Evolutionary conservation across 1,139 yeast genomes (phyloP).

Genomic region (Hyphopichia fennica): DNA sequence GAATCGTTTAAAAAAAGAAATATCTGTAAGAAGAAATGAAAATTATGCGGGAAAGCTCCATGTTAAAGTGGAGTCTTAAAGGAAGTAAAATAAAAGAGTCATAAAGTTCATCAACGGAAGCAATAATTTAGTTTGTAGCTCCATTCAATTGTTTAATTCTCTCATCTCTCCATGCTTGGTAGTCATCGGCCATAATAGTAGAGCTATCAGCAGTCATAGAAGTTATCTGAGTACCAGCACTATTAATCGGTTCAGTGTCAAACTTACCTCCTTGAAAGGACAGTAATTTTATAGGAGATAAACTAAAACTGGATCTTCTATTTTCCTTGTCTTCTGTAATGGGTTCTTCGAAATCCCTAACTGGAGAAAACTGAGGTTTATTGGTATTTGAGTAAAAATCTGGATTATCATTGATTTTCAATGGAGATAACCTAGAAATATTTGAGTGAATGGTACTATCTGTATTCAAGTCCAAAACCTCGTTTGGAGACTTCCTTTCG

Average conservation of each 20-base stretch:
- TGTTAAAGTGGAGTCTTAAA: no score
- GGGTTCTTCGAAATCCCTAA: slow-evolving; percentile 7
- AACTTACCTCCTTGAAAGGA: slow-evolving; percentile 6
- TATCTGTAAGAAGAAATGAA: no score
- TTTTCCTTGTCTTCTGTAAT: slow-evolving; percentile 11
- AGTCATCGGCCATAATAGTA: slow-evolving; percentile 43
- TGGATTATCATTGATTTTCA: slow-evolving; percentile 12
- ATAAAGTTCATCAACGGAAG: no score
- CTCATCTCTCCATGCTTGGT: slow-evolving; percentile 43
- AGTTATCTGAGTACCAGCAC: slow-evolving; percentile 17
- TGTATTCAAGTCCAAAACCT: slow-evolving; percentile 4
- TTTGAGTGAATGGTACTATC: slow-evolving; percentile 9
- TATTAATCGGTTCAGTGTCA: slow-evolving; percentile 13
- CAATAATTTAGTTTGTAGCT: neutral
- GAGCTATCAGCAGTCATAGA: slow-evolving; percentile 34
- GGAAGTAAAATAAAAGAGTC: no score
- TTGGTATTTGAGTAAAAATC: slow-evolving; percentile 1
- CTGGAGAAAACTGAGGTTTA: slow-evolving; percentile 10
- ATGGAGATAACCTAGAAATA: slow-evolving; percentile 17
- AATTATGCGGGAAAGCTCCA: no score
- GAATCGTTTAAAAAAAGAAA: no score
- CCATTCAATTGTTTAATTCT: slow-evolving; percentile 31
- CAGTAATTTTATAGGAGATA: slow-evolving; percentile 22
- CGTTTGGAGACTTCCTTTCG: slow-evolving; percentile 1
- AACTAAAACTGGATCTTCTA: slow-evolving; percentile 4